Evolutionary conservation across 23 red algal species (phyloP), one percentile per base, ranked within the genome.

Genomic region (Gracilaria domingensis): DNA sequence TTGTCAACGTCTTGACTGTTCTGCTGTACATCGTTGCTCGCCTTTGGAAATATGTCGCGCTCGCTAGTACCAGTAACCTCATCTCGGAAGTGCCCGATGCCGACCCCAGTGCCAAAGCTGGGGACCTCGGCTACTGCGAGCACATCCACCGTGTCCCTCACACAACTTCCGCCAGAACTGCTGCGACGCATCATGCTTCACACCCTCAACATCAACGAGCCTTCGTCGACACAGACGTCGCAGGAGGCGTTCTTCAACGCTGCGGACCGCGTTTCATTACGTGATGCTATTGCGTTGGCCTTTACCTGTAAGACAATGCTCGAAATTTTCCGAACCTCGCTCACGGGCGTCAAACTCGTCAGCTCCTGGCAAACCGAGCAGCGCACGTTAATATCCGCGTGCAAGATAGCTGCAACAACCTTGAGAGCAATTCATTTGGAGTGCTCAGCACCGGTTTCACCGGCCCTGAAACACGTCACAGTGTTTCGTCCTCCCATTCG

Each of bases 281-380:
- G 17, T 18, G 72, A 87, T 57, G 84, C 33, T 26, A 59, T 87
- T 36, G 50, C 44, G 0, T 44, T 87, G 7, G 84, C 84, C 40
- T 33, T 74, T 12, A 75, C 84, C 12, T 87, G 84, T 33, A 73
- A 73, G 6, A 59, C 42, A 20, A 87, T 87, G 84, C 44, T 73
- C 47, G 18, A 51, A n/a, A 75, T 87, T 9, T 87, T 87, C 51
- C 35, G 51, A 45, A 55, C 65, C 13, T 73, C 84, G 24, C 26
- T 75, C 29, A 74, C 84, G 21, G 50, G 48, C 67, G 50, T 87
- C 30, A 87, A 87, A 38, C 84, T 87, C 28, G 65, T 76, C 2
- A 87, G 84, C 29, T 87, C 84, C n/a, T 87, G 84, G 84, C 44
- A 57, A 76, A 75, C 45, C 44, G 28, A 87, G 32, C 84, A 87